A percentile compares a stretch with the other conserved stretches of the same genome.
phyloP scores from a whole-genome alignment of 1,139 yeast species.

The Pichia sp. region DNA sequence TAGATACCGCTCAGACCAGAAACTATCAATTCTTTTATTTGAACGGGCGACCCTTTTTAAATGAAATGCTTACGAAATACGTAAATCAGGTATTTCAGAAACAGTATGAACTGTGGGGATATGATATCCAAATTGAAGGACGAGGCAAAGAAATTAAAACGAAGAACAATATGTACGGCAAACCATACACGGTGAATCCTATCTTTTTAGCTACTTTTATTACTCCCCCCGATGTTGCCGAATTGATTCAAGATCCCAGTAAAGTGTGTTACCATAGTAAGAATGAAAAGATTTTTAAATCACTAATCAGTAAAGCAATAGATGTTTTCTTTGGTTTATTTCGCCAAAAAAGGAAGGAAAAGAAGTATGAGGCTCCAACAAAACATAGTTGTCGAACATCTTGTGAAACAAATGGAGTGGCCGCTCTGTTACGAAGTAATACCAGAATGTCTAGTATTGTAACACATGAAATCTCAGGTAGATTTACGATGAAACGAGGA shows the following conservation, averaged over 20 bases:
- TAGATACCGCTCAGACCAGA: slow-evolving; percentile 29
- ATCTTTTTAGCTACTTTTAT: slow-evolving; percentile 33
- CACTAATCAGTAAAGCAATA: slow-evolving; percentile 30
- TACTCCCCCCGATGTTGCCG: slow-evolving; percentile 31
- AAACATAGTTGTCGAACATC: too few relatives aligned
- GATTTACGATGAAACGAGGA: too few relatives aligned
- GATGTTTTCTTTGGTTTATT: slow-evolving; percentile 23
- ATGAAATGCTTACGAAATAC: slow-evolving; percentile 22
- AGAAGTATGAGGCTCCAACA: neutral
- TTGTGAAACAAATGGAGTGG: neutral
- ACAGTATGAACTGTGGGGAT: slow-evolving; percentile 13
- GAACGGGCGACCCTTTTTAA: slow-evolving; percentile 35
- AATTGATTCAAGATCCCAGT: slow-evolving; percentile 37
- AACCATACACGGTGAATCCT: slow-evolving; percentile 30
- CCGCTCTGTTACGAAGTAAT: neutral
- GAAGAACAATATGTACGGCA: slow-evolving; percentile 25
- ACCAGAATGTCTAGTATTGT: neutral
- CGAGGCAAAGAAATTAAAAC: slow-evolving; percentile 13
- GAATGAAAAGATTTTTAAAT: slow-evolving; percentile 26
- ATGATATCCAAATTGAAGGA: neutral
- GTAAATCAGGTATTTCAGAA: slow-evolving; percentile 25
- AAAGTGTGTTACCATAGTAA: slow-evolving; percentile 29
- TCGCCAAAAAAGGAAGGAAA: neutral
- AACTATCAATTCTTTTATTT: slow-evolving; percentile 40
- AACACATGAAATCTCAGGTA: neutral